phyloP scores from a whole-genome alignment of 2,329 filamentous ascomycete genomes.

The Aspergillus melleus region DNA sequence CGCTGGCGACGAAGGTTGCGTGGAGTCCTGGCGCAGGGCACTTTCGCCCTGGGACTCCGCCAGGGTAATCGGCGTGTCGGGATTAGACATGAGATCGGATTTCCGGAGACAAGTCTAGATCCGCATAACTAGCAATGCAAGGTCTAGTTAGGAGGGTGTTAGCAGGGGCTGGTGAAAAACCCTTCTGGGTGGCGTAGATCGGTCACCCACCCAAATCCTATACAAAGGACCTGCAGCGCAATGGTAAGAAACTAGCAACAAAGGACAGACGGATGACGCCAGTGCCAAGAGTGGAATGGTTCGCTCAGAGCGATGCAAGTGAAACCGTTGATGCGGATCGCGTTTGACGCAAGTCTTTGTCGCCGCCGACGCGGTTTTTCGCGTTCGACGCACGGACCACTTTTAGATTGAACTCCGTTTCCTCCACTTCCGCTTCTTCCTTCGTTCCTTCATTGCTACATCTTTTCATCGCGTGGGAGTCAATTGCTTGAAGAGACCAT shows the following conservation, averaged over 20 bases:
- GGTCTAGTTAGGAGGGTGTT: not conserved
- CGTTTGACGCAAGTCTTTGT: not conserved
- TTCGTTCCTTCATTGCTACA: too few species aligned
- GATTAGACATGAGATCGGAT: constrained; percentile 23
- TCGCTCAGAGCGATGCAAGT: not conserved
- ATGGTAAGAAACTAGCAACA: too few species aligned
- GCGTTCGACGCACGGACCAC: not conserved
- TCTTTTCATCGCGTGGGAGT: too few species aligned
- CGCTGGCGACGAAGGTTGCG: constrained; percentile 32
- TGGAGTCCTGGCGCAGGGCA: constrained; percentile 28
- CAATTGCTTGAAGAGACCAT: too few species aligned
- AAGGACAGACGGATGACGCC: not conserved
- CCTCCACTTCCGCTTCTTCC: too few species aligned
- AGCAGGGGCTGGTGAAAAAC: not conserved
- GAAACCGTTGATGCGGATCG: too few species aligned
- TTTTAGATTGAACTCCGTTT: not conserved
- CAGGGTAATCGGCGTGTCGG: constrained; percentile 27
- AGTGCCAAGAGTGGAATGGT: not conserved
- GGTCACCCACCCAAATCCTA: not conserved
- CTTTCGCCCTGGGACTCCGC: constrained; percentile 28
- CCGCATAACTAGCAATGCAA: not conserved
- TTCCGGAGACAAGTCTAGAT: not conserved
- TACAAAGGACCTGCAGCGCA: not conserved
- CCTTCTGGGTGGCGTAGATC: not conserved
- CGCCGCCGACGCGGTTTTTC: not conserved